These are phyloP conservation scores for Kurtzmaniella natalensis DNA, from an alignment of 1,139 yeast species.

Conservation along the genomic window DNA sequence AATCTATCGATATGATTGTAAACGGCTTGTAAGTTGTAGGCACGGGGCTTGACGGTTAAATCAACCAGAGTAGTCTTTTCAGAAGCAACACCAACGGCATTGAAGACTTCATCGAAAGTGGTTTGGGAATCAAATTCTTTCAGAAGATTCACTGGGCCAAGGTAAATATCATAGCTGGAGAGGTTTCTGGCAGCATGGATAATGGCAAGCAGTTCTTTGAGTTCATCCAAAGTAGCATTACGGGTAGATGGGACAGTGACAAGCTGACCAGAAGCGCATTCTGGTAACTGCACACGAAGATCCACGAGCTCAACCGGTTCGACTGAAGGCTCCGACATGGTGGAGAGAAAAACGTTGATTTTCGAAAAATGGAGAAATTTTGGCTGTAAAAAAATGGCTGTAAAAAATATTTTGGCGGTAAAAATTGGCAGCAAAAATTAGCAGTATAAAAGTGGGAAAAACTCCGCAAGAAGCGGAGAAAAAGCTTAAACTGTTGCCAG, in stretches of 20 bases:
- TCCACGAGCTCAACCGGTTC: slow-evolving; percentile 19
- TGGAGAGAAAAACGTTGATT: no score
- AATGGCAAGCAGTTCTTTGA: slow-evolving; percentile 53
- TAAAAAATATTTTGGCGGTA: not conserved
- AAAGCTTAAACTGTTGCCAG: no score
- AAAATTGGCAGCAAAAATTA: no score
- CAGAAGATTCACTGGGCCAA: slow-evolving; percentile 32
- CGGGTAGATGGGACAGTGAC: slow-evolving; percentile 30
- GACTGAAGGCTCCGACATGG: slow-evolving; percentile 8
- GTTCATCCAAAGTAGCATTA: slow-evolving; percentile 43
- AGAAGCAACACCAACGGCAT: slow-evolving; percentile 17
- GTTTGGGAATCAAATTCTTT: slow-evolving; percentile 29
- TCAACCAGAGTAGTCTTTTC: slow-evolving; percentile 4
- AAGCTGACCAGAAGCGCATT: slow-evolving; percentile 18
- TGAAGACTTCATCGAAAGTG: slow-evolving; percentile 27
- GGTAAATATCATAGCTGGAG: slow-evolving; percentile 54
- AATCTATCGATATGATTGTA: slow-evolving; percentile 39
- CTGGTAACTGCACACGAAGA: slow-evolving; percentile 31
- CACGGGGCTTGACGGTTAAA: slow-evolving; percentile 25
- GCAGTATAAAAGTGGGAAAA: no score
- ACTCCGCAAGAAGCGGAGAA: no score
- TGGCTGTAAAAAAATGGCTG: not conserved
- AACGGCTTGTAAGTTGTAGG: slow-evolving; percentile 36
- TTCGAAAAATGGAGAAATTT: slow-evolving; percentile 1
- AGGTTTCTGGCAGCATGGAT: slow-evolving; percentile 53